Base-by-base conservation (phyloP, 2,329 filamentous ascomycete genomes). In the Curvularia verruculosa region DNA sequence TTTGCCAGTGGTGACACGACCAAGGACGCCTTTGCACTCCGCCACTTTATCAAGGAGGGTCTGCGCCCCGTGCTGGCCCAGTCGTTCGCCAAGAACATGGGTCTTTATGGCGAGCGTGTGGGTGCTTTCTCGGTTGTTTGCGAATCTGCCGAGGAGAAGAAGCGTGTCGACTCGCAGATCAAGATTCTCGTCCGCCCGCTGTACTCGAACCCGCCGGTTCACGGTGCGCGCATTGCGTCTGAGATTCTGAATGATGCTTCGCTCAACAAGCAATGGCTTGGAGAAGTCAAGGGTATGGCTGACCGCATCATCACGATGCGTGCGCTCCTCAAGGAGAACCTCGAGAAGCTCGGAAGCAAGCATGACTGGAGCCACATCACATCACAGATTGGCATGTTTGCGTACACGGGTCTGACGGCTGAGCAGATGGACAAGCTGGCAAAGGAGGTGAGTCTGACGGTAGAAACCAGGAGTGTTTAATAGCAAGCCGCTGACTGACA, bases 21-120 rank as follows among this genome's bases (percentile, higher is more conserved):
- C 83, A 88, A 88, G 79, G 94, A 99, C 77, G 95, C 95, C 64
- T 98, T 94, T 77, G 91, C 95, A 60, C 85, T 98, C 67, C 88
- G 95, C 68, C 85, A 97, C 84, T 99, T 99, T 78, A 87, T 97
- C 77, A 85, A 92, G 81, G 83, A 97, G 82, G 94, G 94, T 71
- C 92, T 96, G 83, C 87, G 92, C 75, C 87, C 95, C 75, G 88
- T 87, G 75, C 87, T 98, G 63, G 89, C 90, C 72, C 94, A 98
- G 83, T 95, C 90, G 52, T 98, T 98, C 79, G 94, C 94, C 78
- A 98, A 98, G 89, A 99, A 99, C 87, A 98, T 99, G 94, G 95
- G 95, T 82, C 91, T 99, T 62, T 98, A 99, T 77, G 95, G 95
- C 76, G 95, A 99, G 85, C 94, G 95, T 82, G 92, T 96, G 59